Percentiles rank a stretch among this genome's conserved stretches.
These are phyloP conservation scores for Leucogyrophana mollusca DNA, from an alignment of 768 basidiomycete species.

Conservation along the genomic window DNA sequence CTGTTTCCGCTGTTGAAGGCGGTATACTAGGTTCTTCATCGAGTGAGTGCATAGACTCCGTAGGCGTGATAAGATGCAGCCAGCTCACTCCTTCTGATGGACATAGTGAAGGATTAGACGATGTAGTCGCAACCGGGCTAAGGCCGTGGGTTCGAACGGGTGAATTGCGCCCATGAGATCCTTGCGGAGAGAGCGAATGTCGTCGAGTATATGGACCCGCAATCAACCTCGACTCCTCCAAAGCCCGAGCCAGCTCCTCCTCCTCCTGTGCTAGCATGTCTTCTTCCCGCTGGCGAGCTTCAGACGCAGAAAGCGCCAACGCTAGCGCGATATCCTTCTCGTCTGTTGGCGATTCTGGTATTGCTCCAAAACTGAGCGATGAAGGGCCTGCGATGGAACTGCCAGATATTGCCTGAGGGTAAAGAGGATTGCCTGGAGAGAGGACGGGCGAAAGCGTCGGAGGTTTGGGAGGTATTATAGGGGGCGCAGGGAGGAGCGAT, in stretches of 20 bases:
- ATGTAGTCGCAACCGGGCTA: constrained; percentile 1
- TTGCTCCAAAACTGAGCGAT: neutral
- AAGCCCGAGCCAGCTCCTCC: constrained; percentile 61
- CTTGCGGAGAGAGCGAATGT: neutral
- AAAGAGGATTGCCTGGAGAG: constrained; percentile 27
- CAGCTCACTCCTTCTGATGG: constrained; percentile 27
- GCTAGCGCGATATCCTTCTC: constrained; percentile 49
- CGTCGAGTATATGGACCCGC: constrained; percentile 8
- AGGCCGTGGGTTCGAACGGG: too few species aligned
- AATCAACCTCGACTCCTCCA: constrained; percentile 50
- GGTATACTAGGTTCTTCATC: constrained; percentile 27
- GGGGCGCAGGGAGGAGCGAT: constrained; percentile 12
- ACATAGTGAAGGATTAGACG: constrained; percentile 6
- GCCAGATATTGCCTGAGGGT: constrained; percentile 29
- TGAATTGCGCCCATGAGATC: constrained; percentile 3
- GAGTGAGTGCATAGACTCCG: constrained; percentile 13
- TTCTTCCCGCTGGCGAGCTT: constrained; percentile 30
- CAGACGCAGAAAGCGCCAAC: constrained; percentile 43
- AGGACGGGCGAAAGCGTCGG: constrained; percentile 10
- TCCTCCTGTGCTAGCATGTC: constrained; percentile 46
- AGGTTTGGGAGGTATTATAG: constrained; percentile 44
- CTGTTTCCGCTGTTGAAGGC: constrained; percentile 18
- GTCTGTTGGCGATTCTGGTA: constrained; percentile 22
- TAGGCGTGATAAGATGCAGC: constrained; percentile 28
- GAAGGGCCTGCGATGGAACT: constrained; percentile 12